Percentiles rank a stretch among this genome's conserved stretches.
Evolutionary conservation across 2,329 filamentous ascomycete genomes (phyloP).

Genomic region (Curvularia lunata): DNA sequence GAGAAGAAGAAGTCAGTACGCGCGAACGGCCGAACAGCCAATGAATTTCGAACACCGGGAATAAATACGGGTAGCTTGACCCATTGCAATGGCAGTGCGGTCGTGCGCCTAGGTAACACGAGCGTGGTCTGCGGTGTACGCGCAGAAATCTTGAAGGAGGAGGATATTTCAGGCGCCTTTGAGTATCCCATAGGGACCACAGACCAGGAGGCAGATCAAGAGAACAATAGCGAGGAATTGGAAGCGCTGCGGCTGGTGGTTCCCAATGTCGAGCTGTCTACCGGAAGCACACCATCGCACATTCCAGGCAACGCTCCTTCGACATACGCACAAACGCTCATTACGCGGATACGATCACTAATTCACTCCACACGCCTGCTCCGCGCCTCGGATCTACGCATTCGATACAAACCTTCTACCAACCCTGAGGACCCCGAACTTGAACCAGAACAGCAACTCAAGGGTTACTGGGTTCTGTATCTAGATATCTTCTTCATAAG

Average conservation of each 20-base stretch:
- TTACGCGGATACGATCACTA: constrained; percentile 77
- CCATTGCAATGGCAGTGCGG: constrained; percentile 87
- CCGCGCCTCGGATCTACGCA: constrained; percentile 70
- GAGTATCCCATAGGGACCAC: constrained; percentile 24
- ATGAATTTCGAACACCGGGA: constrained; percentile 72
- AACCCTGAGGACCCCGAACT: constrained; percentile 56
- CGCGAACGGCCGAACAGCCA: constrained; percentile 78
- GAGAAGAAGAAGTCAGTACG: constrained; percentile 65
- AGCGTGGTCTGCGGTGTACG: constrained; percentile 94
- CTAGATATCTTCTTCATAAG: constrained; percentile 95
- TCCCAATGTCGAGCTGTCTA: constrained; percentile 90
- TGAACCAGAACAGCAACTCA: constrained; percentile 62
- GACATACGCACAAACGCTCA: constrained; percentile 81
- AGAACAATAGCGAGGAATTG: constrained; percentile 46
- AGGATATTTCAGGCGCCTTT: constrained; percentile 72
- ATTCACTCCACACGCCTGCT: constrained; percentile 75
- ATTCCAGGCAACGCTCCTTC: constrained; percentile 83
- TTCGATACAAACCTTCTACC: constrained; percentile 66
- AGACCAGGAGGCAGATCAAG: constrained; percentile 24
- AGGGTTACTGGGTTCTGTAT: constrained; percentile 93
- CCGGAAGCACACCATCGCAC: constrained; percentile 85
- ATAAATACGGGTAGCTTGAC: constrained; percentile 84
- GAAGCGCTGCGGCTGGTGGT: constrained; percentile 74
- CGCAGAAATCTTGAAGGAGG: constrained; percentile 79
- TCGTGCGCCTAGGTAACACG: constrained; percentile 87